phyloP scores from a whole-genome alignment of 164 flowering plant species.

The Piper betle region DNA sequence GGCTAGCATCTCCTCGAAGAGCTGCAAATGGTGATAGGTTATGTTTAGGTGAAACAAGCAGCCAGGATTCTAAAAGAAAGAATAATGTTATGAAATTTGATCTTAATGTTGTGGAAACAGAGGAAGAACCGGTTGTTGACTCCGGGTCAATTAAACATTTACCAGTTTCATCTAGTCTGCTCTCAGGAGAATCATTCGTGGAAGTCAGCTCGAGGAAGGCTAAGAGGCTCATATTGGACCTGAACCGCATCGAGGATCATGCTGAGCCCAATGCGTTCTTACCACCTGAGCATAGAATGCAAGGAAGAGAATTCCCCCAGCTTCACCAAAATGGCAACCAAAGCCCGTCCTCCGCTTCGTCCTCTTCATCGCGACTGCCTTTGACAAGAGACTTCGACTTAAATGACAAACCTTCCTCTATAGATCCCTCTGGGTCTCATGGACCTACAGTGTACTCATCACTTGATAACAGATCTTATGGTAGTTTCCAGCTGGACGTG shows the following conservation, averaged over 20 bases:
- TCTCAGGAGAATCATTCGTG: slow-evolving; percentile 45
- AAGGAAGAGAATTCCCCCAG: slow-evolving; percentile 11
- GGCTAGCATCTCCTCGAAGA: slow-evolving; percentile 62
- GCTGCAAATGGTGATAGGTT: slow-evolving; percentile 22
- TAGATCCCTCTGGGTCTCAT: slow-evolving; percentile 18
- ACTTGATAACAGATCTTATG: slow-evolving; percentile 19
- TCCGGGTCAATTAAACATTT: slow-evolving; percentile 16
- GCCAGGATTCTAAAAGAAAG: slow-evolving; percentile 12
- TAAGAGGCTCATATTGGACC: slow-evolving; percentile 46
- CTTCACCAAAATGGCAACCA: slow-evolving; percentile 26
- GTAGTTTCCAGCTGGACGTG: slow-evolving; percentile 21
- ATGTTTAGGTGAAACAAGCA: slow-evolving; percentile 9
- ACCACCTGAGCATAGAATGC: slow-evolving; percentile 28
- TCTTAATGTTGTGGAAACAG: slow-evolving; percentile 59
- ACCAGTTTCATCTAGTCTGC: slow-evolving; percentile 31
- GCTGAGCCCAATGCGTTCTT: slow-evolving; percentile 22
- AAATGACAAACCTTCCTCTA: slow-evolving; percentile 46
- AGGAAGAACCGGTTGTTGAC: slow-evolving; percentile 19
- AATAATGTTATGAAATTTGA: slow-evolving; percentile 44
- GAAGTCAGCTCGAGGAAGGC: slow-evolving; percentile 49
- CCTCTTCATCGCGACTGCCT: slow-evolving; percentile 58
- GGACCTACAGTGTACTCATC: slow-evolving; percentile 19
- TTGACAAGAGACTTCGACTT: slow-evolving; percentile 56
- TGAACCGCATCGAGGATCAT: slow-evolving; percentile 49
- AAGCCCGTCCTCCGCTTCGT: slow-evolving; percentile 55